Base-by-base conservation (phyloP, 31 red algal genomes). In the Porphyra umbilicalis region DNA sequence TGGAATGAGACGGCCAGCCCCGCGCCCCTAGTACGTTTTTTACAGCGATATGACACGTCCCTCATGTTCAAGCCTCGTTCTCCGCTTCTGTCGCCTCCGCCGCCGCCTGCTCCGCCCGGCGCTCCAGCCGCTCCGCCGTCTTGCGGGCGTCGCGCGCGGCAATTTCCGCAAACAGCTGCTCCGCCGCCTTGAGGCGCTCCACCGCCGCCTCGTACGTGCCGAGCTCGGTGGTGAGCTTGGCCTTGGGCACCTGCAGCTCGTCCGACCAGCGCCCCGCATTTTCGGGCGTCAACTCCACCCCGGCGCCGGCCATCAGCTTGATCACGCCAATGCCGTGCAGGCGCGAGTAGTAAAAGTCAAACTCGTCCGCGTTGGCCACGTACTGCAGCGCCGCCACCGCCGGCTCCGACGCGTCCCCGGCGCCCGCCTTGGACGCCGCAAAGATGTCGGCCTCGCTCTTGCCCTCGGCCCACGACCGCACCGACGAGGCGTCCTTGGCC, bases 81-180 rank as follows among this genome's bases (percentile, higher is more conserved):
- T 95, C 90, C 30, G 88, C 79, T 86, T 92, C 35, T 37, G 39
- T 77, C 68, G 92, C 92, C 38, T 95, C 78, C 33, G 93, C 88
- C 34, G 88, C 88, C 6, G 96, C 96, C 35, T 83, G 81, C 79
- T 95, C 44, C 32, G 96, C 96, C 35, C 83, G 90, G 6, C 81
- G 83, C 33, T 89, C 96, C 44, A 98, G 81, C 76, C 88, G 83
- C 76, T 98, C 96, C 29, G 96, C 96, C 33, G 89, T 90, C 80
- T 91, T 90, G 33, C 87, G 90, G 10, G 84, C 87, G 39, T 98
- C 92, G 36, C 96, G 81, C 25, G 96, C 96, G 2, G 87, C 82
- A 35, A 91, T 79, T 83, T 98, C 96, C 0, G 92, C 92, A 81
- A 92, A 98, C 79, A 98, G 87, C 75, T 94, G 89, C 85, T 98